Percentiles rank a stretch among this genome's conserved stretches.
phyloP scores from a whole-genome alignment of 192 early-diverging fungal species.

The Backusella sp. region DNA sequence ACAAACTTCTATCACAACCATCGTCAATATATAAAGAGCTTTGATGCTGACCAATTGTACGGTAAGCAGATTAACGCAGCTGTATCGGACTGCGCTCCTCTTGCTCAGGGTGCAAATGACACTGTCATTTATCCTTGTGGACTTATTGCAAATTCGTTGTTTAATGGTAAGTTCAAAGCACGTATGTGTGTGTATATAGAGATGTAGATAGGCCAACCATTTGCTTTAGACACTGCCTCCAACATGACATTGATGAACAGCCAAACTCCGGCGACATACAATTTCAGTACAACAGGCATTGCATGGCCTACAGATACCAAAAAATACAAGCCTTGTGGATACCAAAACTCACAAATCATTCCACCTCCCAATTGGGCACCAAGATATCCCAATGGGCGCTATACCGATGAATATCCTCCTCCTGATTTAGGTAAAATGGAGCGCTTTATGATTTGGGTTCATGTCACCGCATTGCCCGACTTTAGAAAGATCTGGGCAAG shows the following conservation, averaged over 20 bases:
- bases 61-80: constrained; percentile 43
- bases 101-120: constrained; percentile 25
- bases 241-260: constrained; percentile 13
- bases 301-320: constrained; percentile 84
- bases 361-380: constrained; percentile 85
- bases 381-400: constrained; percentile 56
- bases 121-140: constrained; percentile 84
- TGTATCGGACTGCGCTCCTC: constrained; percentile 36
- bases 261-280: constrained; percentile 30
- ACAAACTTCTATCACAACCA: constrained; percentile 98
- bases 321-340: constrained; percentile 62
- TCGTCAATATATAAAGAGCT: constrained; percentile 81
- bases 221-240: constrained; percentile 23
- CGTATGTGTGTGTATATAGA: constrained; percentile 18
- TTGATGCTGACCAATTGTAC: constrained; percentile 71
- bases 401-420: constrained; percentile 43
- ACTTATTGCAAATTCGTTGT: constrained; percentile 87
- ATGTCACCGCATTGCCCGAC: constrained; percentile 87
- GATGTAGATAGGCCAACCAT: neutral
- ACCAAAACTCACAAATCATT: constrained; percentile 51
- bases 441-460: constrained; percentile 96
- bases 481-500: constrained; percentile 93
- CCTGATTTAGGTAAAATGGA: constrained; percentile 70
- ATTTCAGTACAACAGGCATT: constrained; percentile 64
- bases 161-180: constrained; percentile 59